Percentiles rank a stretch among this genome's conserved stretches.
Conservation (phyloP, 1,284 basidiomycete species). For the Cerrena zonata region DNA sequence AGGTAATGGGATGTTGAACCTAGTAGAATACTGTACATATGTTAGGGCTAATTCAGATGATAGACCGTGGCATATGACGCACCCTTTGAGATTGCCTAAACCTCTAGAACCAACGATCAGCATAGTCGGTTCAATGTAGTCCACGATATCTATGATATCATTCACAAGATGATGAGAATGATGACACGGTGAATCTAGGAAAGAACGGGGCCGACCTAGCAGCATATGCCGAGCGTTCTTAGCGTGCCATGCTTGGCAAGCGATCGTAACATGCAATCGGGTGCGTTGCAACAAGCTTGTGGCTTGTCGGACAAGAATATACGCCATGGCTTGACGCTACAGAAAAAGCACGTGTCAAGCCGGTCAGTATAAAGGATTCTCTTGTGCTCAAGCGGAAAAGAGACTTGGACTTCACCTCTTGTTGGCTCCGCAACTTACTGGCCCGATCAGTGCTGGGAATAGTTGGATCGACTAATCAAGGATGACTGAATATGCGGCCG, state of each 20-base stretch:
- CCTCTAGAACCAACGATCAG: conserved; percentile 94
- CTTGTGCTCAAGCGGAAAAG: too few species aligned
- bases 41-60: neutral
- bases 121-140: conserved; percentile 87
- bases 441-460: conserved; percentile 69
- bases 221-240: conserved; percentile 93
- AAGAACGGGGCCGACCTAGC: conserved; percentile 36
- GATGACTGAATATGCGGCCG: neutral
- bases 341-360: conserved; percentile 1
- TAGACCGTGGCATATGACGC: conserved; percentile 20
- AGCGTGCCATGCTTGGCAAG: conserved; percentile 92
- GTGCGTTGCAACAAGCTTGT: conserved; percentile 88
- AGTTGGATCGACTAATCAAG: conserved; percentile 66
- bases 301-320: conserved; percentile 83
- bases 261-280: conserved; percentile 76
- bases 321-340: conserved; percentile 82
- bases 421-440: conserved; percentile 76
- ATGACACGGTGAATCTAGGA: neutral
- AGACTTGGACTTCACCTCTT: conserved; percentile 56
- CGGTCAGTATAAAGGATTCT: too few species aligned
- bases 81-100: conserved; percentile 86
- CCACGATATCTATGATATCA: conserved; percentile 69
- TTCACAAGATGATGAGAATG: conserved; percentile 1
- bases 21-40: conserved; percentile 69
- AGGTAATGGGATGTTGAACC: conserved; percentile 98